Base-by-base conservation (phyloP, 495 filamentous ascomycete species). In the Podospora bellae-mahoneyi region DNA sequence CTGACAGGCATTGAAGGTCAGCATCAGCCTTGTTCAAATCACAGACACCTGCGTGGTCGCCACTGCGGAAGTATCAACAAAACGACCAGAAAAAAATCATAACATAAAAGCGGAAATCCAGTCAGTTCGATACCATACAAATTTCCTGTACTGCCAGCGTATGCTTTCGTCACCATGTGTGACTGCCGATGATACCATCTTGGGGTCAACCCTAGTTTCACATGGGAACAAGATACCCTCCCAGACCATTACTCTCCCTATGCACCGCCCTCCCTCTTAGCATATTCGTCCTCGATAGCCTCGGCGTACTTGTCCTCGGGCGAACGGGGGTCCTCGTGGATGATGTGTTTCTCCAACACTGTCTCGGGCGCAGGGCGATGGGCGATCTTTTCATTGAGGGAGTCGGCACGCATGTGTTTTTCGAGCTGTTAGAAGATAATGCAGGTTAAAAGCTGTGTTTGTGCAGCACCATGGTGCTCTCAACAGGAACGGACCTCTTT, bases 361-460 rank as follows among this genome's bases (percentile, higher is more conserved):
- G 90, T 84, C 66, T 92, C 90, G 4, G 90, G 89, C 28, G 88
- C 82, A 2, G 93, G 93, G 7, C 93, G 84, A 65, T 89, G 84
- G 74, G 88, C 83, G 66, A 97, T 86, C 76, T 91, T 92, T 72
- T 93, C 91, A 77, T 97, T 93, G 53, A 97, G 80, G 39, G 84
- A 89, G 75, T 97, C 90, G 62, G 87, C 89, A 20, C 90, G 87
- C 93, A 97, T 96, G 74, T 93, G 87, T 72, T 86, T 90, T 77
- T 91, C 89, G 63, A 97, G 86, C 78, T 84, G 64, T 55, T 7
- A 2, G 13, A 32, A 32, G 32, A 34, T 30, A 9, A 39, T 4
- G 34, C 59, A 66, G 59, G 64, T 64, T 66, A 32, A 7, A 5
- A 32, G 66, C 30, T 28, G 39, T 2, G 39, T n/a, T 5, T 57